Percentiles rank a stretch among this genome's conserved stretches.
Evolutionary conservation across 2,329 filamentous ascomycete species (phyloP).

Genomic region (Colletotrichum horii): DNA sequence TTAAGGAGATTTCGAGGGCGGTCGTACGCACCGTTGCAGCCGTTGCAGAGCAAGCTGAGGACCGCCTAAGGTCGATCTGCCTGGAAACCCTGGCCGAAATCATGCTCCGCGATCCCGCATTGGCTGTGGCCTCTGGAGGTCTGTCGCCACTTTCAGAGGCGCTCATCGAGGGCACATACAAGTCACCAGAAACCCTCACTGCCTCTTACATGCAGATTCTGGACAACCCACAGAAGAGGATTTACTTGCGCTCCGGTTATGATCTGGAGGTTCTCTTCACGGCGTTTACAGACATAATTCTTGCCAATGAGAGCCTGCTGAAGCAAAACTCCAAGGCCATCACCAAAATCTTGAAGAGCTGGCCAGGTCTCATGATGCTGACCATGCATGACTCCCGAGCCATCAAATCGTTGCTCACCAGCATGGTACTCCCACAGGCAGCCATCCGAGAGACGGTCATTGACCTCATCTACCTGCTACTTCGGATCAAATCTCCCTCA

Average conservation of each 20-base stretch:
- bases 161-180: slow-evolving; percentile 87
- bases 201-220: slow-evolving; percentile 88
- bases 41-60: slow-evolving; percentile 86
- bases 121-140: slow-evolving; percentile 84
- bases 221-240: slow-evolving; percentile 81
- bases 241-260: slow-evolving; percentile 84
- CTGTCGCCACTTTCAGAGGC: slow-evolving; percentile 89
- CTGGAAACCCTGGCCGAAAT: slow-evolving; percentile 93
- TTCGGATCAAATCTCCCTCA: slow-evolving; percentile 90
- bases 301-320: slow-evolving; percentile 64
- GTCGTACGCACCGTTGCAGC: slow-evolving; percentile 90
- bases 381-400: slow-evolving; percentile 89
- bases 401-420: slow-evolving; percentile 76
- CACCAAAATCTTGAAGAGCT: slow-evolving; percentile 86
- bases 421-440: slow-evolving; percentile 62
- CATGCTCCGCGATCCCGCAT: slow-evolving; percentile 80
- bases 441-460: slow-evolving; percentile 76
- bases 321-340: slow-evolving; percentile 94
- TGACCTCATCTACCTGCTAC: slow-evolving; percentile 79
- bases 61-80: slow-evolving; percentile 86
- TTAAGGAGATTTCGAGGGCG: slow-evolving; percentile 83
- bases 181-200: slow-evolving; percentile 87
- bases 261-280: slow-evolving; percentile 91
- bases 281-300: slow-evolving; percentile 84
- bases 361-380: slow-evolving; percentile 88